Evolutionary conservation across 2,329 filamentous ascomycete genomes (phyloP), one percentile per base, ranked within the genome.

Genomic region (Acephala macrosclerotiorum): DNA sequence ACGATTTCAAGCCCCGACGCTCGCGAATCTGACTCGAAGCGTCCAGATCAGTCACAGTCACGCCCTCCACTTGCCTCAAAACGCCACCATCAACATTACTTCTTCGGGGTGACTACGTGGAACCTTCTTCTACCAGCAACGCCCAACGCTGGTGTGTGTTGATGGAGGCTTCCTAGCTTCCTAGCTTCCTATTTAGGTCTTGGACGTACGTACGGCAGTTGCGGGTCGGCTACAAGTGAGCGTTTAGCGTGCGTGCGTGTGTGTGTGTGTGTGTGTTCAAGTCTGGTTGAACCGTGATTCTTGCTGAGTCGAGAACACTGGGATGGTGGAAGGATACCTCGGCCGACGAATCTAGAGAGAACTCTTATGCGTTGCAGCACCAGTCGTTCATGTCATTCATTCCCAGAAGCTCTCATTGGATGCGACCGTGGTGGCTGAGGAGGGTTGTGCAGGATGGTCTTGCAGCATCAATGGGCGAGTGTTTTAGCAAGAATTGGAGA

Each of bases 131-230:
- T 47, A 47, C n/a, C n/a, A n/a, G 14, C 8, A 7, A 45, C 9
- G 18, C 8, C 11, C 5, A 12, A 4, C 20, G 7, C 49, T 53
- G 49, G 49, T 53, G 49, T 55, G 36, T 58, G 22, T 42, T 45
- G 14, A 26, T 25, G 8, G 8, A 14, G 36, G n/a, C n/a, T n/a
- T n/a, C n/a, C n/a, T n/a, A n/a, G n/a, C n/a, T n/a, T 8, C n/a
- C 59, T 62, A 69, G 62, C 67, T 67, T 67, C 67, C 67, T 67
- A 65, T 68, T 68, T 49, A 56, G 62, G 66, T 16, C 38, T 36
- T 14, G 59, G 29, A 26, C 22, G 26, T 49, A 55, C 14, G 57
- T 25, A 38, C 64, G 67, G 67, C 64, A 68, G 58, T 66, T 65
- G 33, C 55, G 55, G 40, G 53, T 63, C 61, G 61, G 61, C 53